A percentile compares a stretch with the other conserved stretches of the same genome.
phyloP scores from a whole-genome alignment of 2,329 filamentous ascomycete genomes.

The Metarhizium rileyi region DNA sequence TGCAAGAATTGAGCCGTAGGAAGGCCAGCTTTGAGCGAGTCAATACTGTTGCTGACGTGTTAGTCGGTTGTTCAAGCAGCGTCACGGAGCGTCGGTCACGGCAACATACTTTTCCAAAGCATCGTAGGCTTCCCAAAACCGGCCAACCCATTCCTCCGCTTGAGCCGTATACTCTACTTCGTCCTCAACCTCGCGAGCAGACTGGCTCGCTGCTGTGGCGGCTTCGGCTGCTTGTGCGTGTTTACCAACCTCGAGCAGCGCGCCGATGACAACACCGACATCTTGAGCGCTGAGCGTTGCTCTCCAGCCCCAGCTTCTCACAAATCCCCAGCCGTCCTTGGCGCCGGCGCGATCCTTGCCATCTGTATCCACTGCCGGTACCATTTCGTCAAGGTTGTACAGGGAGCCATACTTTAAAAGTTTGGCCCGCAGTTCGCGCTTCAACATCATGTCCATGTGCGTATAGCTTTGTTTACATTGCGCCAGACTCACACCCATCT shows the following conservation, averaged over 20 bases:
- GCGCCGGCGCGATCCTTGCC: constrained; percentile 58
- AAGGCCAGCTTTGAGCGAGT: constrained; percentile 65
- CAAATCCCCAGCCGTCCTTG: constrained; percentile 94
- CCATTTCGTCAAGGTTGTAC: constrained; percentile 89
- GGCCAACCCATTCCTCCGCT: constrained; percentile 53
- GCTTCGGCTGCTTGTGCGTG: constrained; percentile 28
- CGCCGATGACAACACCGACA: constrained; percentile 84
- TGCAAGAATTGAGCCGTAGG: constrained; percentile 82
- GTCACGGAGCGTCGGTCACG: not conserved
- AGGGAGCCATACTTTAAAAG: constrained; percentile 84
- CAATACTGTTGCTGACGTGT: constrained; percentile 43
- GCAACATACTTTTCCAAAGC: constrained; percentile 54
- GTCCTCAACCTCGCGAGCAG: constrained; percentile 31
- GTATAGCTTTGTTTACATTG: constrained; percentile 95
- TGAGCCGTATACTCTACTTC: constrained; percentile 42
- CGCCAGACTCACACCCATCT: constrained; percentile 91
- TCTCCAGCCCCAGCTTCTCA: constrained; percentile 95
- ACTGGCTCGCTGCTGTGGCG: constrained; percentile 20
- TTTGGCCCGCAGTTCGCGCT: constrained; percentile 74
- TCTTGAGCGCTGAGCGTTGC: constrained; percentile 89
- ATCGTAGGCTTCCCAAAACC: constrained; percentile 66
- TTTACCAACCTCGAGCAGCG: constrained; percentile 84
- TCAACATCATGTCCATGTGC: constrained; percentile 97
- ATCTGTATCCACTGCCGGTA: constrained; percentile 67
- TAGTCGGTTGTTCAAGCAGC: constrained; percentile 1